A percentile compares a stretch with the other conserved stretches of the same genome.
phyloP scores from a whole-genome alignment of 352 stramenopile genomes.

The Blastocystis hominis region DNA sequence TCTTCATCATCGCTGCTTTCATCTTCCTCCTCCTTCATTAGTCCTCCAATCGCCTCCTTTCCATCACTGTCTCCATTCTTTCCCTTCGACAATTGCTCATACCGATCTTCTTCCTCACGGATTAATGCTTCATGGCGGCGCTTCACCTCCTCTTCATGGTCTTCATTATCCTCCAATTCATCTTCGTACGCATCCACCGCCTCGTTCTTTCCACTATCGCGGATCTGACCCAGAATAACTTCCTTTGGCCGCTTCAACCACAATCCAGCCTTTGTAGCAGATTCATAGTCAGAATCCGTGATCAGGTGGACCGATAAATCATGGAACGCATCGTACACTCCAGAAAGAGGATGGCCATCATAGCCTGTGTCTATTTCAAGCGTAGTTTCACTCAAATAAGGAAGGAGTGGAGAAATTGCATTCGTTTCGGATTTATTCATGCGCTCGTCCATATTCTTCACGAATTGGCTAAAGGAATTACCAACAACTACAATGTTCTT shows the following conservation, averaged over 20 bases:
- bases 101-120: neutral
- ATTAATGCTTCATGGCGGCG: neutral
- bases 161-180: constrained; percentile 49
- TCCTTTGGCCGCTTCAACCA: constrained; percentile 40
- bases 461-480: constrained; percentile 28
- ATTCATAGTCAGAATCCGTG: neutral
- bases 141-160: constrained; percentile 49
- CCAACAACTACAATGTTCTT: constrained; percentile 32
- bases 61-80: neutral
- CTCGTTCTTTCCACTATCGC: constrained; percentile 27
- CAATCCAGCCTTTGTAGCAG: neutral
- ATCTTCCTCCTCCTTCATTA: neutral
- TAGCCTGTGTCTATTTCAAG: constrained; percentile 10
- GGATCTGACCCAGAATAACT: constrained; percentile 25
- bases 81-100: neutral
- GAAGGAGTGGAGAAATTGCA: constrained; percentile 39
- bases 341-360: constrained; percentile 5
- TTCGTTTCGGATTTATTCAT: constrained; percentile 14
- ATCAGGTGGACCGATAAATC: constrained; percentile 8
- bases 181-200: constrained; percentile 44
- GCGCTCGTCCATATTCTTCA: neutral
- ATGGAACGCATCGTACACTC: constrained; percentile 19
- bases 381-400: constrained; percentile 1
- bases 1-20: neutral
- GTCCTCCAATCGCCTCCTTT: neutral